Conservation (phyloP, 2,329 filamentous ascomycete genomes). For the Ophiostoma perfectum region DNA sequence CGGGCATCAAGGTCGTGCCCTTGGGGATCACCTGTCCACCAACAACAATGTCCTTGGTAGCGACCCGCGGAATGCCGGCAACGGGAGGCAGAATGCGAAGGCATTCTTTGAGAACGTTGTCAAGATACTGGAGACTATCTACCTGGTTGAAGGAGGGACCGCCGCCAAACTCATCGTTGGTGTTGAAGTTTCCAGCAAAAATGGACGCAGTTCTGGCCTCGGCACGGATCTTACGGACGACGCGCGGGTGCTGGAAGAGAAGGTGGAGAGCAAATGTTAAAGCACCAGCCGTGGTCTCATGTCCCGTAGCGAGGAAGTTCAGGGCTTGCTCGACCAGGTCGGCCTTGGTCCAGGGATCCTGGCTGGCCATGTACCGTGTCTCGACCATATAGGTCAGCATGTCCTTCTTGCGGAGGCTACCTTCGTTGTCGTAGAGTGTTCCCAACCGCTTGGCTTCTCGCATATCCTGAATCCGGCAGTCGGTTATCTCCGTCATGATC, state of each 20-base stretch:
- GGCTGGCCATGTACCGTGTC: conserved; percentile 12
- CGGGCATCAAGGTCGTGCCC: conserved; percentile 28
- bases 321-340: conserved; percentile 27
- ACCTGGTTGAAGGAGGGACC: conserved; percentile 18
- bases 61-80: conserved; percentile 26
- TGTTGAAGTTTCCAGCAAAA: neutral
- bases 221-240: conserved; percentile 33
- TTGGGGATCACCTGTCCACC: conserved; percentile 29
- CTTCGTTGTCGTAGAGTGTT: neutral
- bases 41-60: conserved; percentile 26
- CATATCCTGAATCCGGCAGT: conserved; percentile 12
- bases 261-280: conserved; percentile 34
- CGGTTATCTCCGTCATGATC: conserved; percentile 34
- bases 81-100: conserved; percentile 29
- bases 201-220: conserved; percentile 1
- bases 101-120: conserved; percentile 35
- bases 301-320: conserved; percentile 30
- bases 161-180: neutral
- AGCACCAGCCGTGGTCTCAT: conserved; percentile 35
- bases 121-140: conserved; percentile 32
- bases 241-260: conserved; percentile 31
- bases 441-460: neutral
- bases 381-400: conserved; percentile 32
- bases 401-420: conserved; percentile 19
- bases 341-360: conserved; percentile 14